A percentile compares a stretch with the other conserved stretches of the same genome.
Conservation (phyloP, 2,329 filamentous ascomycete species). For the Elsinoe fawcettii region DNA sequence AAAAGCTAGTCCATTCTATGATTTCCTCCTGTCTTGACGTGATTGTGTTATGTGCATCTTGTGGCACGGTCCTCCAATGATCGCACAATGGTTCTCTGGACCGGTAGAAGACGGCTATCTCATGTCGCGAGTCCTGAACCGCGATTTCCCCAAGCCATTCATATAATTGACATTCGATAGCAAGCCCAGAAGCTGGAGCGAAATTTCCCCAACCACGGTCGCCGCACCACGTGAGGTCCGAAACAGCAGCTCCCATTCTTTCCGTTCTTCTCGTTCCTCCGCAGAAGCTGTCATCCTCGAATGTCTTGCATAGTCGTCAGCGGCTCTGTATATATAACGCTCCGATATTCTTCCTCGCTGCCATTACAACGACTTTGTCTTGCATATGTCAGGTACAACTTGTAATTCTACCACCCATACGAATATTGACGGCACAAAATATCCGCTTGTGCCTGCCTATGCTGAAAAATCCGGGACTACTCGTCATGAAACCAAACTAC, state of each 20-base stretch:
- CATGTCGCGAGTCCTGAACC: neutral
- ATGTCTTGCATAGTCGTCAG: neutral
- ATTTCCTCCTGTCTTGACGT: too few species aligned
- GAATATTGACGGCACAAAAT: neutral
- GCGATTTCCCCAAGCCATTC: neutral
- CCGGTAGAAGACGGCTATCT: neutral
- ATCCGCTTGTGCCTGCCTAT: neutral
- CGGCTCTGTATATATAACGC: neutral
- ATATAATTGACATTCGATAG: neutral
- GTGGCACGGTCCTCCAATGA: too few species aligned
- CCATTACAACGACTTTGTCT: too few species aligned
- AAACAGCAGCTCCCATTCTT: neutral
- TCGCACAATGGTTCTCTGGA: neutral
- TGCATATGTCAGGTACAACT: too few species aligned
- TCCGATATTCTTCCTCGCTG: too few species aligned
- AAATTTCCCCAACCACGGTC: neutral
- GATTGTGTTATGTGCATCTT: too few species aligned
- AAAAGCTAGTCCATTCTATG: conserved; percentile 8
- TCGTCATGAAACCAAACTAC: conserved; percentile 6
- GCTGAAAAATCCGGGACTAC: neutral
- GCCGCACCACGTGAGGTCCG: neutral
- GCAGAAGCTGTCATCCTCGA: neutral
- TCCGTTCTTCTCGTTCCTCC: neutral
- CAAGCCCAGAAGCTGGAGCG: neutral
- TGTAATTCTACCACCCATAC: too few species aligned